Evolutionary conservation across 1,284 basidiomycete species (phyloP).

Genomic region (Filobasidium uniguttulatum): DNA sequence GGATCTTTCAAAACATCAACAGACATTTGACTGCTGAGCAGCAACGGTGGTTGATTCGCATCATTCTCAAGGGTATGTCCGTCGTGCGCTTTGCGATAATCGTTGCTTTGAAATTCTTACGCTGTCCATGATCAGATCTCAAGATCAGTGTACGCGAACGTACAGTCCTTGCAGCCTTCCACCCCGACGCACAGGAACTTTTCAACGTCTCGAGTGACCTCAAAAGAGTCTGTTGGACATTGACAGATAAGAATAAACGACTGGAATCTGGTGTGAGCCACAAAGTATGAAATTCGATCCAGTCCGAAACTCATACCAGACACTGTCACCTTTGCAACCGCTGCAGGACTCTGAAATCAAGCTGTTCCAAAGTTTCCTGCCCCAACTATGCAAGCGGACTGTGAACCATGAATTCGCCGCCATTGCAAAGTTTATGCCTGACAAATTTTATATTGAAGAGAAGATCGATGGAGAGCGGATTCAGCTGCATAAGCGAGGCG

Average conservation of each 20-base stretch:
- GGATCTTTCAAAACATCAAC: slow-evolving; percentile 59
- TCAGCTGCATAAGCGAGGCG: slow-evolving; percentile 77
- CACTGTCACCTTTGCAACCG: too few species aligned
- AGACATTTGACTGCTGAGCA: slow-evolving; percentile 64
- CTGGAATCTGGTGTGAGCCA: slow-evolving; percentile 42
- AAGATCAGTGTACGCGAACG: slow-evolving; percentile 49
- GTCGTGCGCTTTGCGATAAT: not conserved
- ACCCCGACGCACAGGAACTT: slow-evolving; percentile 75
- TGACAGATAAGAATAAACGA: slow-evolving; percentile 34
- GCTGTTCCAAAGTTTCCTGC: slow-evolving; percentile 69
- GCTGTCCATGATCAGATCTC: slow-evolving; percentile 27
- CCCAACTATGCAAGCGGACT: slow-evolving; percentile 82
- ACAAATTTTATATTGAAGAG: slow-evolving; percentile 77
- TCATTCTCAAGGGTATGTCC: slow-evolving; percentile 63
- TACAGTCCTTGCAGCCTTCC: slow-evolving; percentile 71
- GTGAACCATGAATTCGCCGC: slow-evolving; percentile 57
- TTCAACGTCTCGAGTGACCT: slow-evolving; percentile 92
- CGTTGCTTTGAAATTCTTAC: not conserved
- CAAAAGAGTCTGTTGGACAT: slow-evolving; percentile 63
- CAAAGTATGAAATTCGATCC: too few species aligned
- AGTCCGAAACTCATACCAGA: not conserved
- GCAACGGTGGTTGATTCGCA: slow-evolving; percentile 80
- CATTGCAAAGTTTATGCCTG: slow-evolving; percentile 64
- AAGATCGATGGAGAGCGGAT: slow-evolving; percentile 91
- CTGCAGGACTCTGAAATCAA: slow-evolving; percentile 62